Evolutionary conservation across 1,284 basidiomycete genomes (phyloP).

Genomic region (Cryptococcus depauperatus): DNA sequence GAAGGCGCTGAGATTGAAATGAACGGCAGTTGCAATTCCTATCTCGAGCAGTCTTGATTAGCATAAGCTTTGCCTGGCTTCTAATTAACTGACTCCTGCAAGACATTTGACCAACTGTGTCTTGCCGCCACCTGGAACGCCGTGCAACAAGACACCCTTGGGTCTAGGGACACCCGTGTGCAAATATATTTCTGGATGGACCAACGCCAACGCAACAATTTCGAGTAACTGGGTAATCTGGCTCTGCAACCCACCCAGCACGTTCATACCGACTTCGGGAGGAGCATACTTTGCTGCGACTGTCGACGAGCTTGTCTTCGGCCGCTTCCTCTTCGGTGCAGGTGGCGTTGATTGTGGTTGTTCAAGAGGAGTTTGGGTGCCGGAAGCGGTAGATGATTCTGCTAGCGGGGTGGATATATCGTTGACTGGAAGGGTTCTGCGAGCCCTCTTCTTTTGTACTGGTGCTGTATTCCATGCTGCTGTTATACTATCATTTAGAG

Average conservation of each 20-base stretch:
- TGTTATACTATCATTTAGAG: constrained; percentile 39
- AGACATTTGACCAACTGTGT: constrained; percentile 85
- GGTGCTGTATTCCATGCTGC: constrained; percentile 30
- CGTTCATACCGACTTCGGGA: constrained; percentile 52
- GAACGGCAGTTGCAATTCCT: constrained; percentile 88
- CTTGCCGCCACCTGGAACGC: constrained; percentile 95
- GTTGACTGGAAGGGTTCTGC: constrained; percentile 16
- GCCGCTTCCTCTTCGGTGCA: constrained; percentile 16
- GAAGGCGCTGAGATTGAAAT: constrained; percentile 89
- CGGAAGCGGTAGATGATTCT: neutral
- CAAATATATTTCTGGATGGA: constrained; percentile 90
- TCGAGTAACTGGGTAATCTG: constrained; percentile 92
- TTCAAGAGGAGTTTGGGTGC: constrained; percentile 3
- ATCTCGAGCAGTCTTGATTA: constrained; percentile 1
- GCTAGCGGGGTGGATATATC: neutral
- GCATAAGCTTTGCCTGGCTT: neutral
- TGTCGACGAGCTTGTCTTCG: constrained; percentile 13
- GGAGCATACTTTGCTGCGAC: constrained; percentile 40
- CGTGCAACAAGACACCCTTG: constrained; percentile 86
- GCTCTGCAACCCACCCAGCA: constrained; percentile 77
- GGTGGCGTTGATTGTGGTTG: neutral
- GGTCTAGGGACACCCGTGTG: constrained; percentile 90
- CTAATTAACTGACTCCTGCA: constrained; percentile 62
- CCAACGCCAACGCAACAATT: constrained; percentile 86
- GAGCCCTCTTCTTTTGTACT: constrained; percentile 14